These are phyloP conservation scores for Debaryomyces singareniensis DNA, from an alignment of 1,139 yeast genomes.

Conservation along the genomic window DNA sequence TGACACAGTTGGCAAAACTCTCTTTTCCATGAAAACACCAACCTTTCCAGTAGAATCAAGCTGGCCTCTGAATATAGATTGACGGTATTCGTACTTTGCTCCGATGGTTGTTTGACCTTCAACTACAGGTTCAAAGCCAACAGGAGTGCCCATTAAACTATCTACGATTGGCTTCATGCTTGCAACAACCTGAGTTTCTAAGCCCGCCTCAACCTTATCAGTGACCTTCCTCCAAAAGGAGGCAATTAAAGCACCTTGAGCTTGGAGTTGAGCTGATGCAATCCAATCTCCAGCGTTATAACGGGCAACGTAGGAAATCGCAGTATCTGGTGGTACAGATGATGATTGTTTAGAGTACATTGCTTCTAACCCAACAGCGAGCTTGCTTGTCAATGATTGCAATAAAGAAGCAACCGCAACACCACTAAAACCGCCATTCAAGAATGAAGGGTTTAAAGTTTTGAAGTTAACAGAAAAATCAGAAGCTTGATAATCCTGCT, in stretches of 20 bases:
- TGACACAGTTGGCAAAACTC: slow-evolving; percentile 87
- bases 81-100: slow-evolving; percentile 97
- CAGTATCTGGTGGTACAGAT: slow-evolving; percentile 82
- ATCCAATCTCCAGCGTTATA: slow-evolving; percentile 87
- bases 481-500: slow-evolving; percentile 88
- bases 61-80: slow-evolving; percentile 93
- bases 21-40: slow-evolving; percentile 84
- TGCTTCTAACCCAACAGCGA: slow-evolving; percentile 89
- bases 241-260: slow-evolving; percentile 83
- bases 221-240: slow-evolving; percentile 93
- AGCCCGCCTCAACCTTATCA: slow-evolving; percentile 93
- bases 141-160: slow-evolving; percentile 75
- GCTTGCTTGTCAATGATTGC: slow-evolving; percentile 79
- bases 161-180: slow-evolving; percentile 75
- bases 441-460: slow-evolving; percentile 80
- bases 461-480: slow-evolving; percentile 88
- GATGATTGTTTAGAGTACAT: slow-evolving; percentile 79
- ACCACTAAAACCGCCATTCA: slow-evolving; percentile 66
- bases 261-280: slow-evolving; percentile 90
- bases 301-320: slow-evolving; percentile 86
- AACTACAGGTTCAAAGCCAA: slow-evolving; percentile 72
- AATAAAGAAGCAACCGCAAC: slow-evolving; percentile 87
- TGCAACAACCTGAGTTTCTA: slow-evolving; percentile 83
- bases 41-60: slow-evolving; percentile 89
- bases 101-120: slow-evolving; percentile 94